Evolutionary conservation across 805 yeast genomes (phyloP), one percentile per base, ranked within the genome.

Genomic region (Allodekkera sacchari): DNA sequence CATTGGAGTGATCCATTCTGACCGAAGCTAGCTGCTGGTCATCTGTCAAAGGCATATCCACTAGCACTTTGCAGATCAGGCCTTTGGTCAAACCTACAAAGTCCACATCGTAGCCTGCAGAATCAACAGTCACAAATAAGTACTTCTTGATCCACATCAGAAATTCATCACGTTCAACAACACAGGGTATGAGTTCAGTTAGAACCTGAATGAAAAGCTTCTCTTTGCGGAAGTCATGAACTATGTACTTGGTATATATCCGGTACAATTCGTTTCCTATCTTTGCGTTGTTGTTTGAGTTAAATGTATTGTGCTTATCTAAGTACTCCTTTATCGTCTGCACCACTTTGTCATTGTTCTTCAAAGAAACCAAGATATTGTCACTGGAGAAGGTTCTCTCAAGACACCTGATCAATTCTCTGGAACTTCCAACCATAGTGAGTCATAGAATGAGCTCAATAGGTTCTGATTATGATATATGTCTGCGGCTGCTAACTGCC

Each of bases 81-180:
- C n/a, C n/a, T n/a, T n/a, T n/a, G n/a, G n/a, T 30, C 9, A 30
- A 13, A 8, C 26, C 23, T 4, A 34, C 35, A 13, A 68, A 55
- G 6, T 44, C 45, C n/a, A 61, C 42, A 33, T 60, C 64, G 32
- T 54, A 57, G 3, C 82, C 78, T 1, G 79, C 76, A 22, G 80
- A 71, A 42, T 77, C 77, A 4, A 75, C 55, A 0, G 80, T 75
- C 1, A 72, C 69, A 9, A 56, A 55, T 9, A 65, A 44, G 36
- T 72, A 66, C 22, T 66, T 57, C 18, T 57, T 53, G 29, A 71
- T 57, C 83, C 83, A 78, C 24, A 58, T 48, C 15, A 47, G 39
- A 7, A 69, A 47, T 23, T 58, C 63, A 8, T 53, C 50, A 8
- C 46, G 45, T 18, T 44, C 46, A 5, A 42, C 37, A 4, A 64